Evolutionary conservation across 768 basidiomycete genomes (phyloP), one percentile per base, ranked within the genome.

Genomic region (Trametes meyenii): DNA sequence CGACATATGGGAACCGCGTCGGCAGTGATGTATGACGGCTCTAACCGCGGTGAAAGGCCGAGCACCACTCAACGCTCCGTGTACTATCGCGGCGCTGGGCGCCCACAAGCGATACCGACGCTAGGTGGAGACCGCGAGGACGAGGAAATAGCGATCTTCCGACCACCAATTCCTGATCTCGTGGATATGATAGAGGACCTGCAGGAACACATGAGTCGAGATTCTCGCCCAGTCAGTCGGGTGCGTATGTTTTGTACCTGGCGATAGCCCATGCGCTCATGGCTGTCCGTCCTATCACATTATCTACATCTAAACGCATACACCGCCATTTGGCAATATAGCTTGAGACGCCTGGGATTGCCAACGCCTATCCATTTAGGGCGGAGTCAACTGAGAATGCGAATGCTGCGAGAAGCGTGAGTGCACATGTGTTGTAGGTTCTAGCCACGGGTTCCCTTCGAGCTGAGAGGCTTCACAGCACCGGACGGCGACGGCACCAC

Each of bases 151-250:
- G 8, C 29, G 45, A 38, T 43, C 29, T 19, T 21, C n/a, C 29
- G 50, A 14, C 48, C 8, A 7, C 61, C 61, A 17, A 62, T 62
- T n/a, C 61, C 33, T 6, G 55, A 52, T 36, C 50, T 62, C 17
- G 33, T 56, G 19, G 55, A 62, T 23, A n/a, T 56, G 16, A 51
- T 62, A 36, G 48, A 44, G 38, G 35, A 50, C 13, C 13, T 45
- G 6, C 55, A 29, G n/a, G 61, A 62, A n/a, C 17, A 39, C 14
- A 38, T 12, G 23, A 56, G 40, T 50, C 16, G 17, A 14, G 21
- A 35, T 14, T 36, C 42, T 38, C 49, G 29, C 23, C 19, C 43
- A 21, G 12, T 11, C 10, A 26, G 23, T 19, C 54, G 40, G 50
- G 61, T 62, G 36, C 55, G 61, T 56, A 56, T 17, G 23, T 33